Evolutionary conservation across 768 basidiomycete species (phyloP), one percentile per base, ranked within the genome.

Genomic region (Auriscalpium orientale): DNA sequence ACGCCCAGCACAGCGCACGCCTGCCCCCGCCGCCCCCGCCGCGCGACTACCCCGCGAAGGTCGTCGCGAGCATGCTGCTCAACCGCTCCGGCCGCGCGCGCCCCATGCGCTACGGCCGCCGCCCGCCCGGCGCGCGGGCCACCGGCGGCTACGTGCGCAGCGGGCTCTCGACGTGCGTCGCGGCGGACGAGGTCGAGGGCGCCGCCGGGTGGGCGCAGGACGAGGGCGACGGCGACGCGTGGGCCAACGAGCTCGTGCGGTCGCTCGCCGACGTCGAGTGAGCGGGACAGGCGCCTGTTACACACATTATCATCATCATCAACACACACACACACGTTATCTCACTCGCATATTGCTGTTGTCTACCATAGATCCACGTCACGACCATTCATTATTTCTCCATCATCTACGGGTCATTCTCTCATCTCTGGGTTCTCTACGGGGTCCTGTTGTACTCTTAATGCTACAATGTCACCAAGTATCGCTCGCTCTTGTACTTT

Each of bases 41-140:
- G 53, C 49, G 55, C 46, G 60, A 62, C 3, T 55, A 60, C 16
- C 60, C 55, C 18, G 60, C 58, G 8, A 60, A 58, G 48, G 54
- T 58, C 46, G 55, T 62, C 20, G 60, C 60, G 5, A 60, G 51
- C 53, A 35, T 62, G 55, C 36, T 62, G 15, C 60, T 62, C 55
- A 56, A 34, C 22, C 60, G 60, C 38, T 51, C 37, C 2, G 48
- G 51, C 15, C 58, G 58, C 7, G 55, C 55, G 10, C 60, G 58
- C 8, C 58, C 58, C 38, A 59, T 61, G 58, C 60, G 60, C 3
- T 57, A 58, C 53, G 44, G 49, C 13, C 54, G 52, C 1, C 57
- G 57, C 5, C 16, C 13, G 16, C 36, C 49, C 11, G 28, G 49
- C 16, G 28, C 4, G 28, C 28, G 28, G 5, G 7, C 4, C 4